Conservation (phyloP, 2,329 filamentous ascomycete genomes). For the Penicillium sp. region DNA sequence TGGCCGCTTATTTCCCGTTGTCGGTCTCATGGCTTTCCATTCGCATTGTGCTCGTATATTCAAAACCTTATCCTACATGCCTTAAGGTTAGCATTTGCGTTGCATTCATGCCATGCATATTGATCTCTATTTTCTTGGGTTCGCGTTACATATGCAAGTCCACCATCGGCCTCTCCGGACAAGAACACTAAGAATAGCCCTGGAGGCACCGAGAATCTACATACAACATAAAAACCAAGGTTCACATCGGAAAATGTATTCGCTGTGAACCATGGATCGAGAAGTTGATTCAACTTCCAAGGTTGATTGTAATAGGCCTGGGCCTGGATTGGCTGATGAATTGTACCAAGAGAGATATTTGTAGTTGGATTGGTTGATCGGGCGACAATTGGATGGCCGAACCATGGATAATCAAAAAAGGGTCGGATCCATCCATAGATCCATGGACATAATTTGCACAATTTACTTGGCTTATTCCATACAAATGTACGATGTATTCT, state of each 20-base stretch:
- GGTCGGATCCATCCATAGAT: not conserved
- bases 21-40: not conserved
- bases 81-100: not conserved
- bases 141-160: not conserved
- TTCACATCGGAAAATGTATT: not conserved
- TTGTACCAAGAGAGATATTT: not conserved
- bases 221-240: not conserved
- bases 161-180: not conserved
- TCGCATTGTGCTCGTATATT: not conserved
- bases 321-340: not conserved
- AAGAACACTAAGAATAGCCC: not conserved
- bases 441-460: not conserved
- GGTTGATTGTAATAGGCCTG: not conserved
- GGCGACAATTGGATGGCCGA: not conserved
- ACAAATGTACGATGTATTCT: too few species aligned
- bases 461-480: too few species aligned
- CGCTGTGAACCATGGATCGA: not conserved
- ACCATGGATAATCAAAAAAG: not conserved
- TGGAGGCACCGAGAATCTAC: not conserved
- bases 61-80: not conserved
- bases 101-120: not conserved
- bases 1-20: not conserved
- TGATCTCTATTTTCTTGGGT: not conserved
- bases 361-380: not conserved
- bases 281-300: not conserved